Conservation (phyloP, 139 green algal species). For the Micromonas pusilla region DNA sequence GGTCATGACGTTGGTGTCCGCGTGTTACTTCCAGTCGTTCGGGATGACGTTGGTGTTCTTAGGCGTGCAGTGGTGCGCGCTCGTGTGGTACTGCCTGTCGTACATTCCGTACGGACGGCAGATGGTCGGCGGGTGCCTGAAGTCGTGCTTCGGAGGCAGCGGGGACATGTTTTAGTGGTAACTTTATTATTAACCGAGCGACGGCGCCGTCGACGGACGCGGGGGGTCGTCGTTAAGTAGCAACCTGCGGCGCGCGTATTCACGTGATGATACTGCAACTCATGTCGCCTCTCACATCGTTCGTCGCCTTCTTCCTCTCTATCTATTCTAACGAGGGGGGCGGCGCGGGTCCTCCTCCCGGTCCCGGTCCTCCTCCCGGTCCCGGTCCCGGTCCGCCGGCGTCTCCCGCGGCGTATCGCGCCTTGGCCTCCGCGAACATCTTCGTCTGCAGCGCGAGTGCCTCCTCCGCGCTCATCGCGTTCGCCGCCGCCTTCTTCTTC, state of each 20-base stretch:
- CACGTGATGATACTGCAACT: too few species aligned
- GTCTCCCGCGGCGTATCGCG: background rate
- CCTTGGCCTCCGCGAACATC: conserved; percentile 15
- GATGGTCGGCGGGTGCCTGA: background rate
- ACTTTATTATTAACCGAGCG: background rate
- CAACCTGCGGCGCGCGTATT: background rate
- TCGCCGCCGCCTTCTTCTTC: conserved; percentile 22
- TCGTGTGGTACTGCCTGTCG: conserved; percentile 21
- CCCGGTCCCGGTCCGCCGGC: background rate
- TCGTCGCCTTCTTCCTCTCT: too few species aligned
- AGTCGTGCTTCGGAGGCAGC: background rate
- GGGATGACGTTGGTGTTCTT: conserved; percentile 13
- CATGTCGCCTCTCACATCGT: too few species aligned
- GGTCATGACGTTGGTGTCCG: conserved; percentile 20
- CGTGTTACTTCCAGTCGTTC: background rate
- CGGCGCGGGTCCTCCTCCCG: background rate
- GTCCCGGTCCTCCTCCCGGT: background rate
- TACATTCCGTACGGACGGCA: conserved; percentile 15
- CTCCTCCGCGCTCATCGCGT: conserved; percentile 2
- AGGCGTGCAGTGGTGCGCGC: background rate
- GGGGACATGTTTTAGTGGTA: background rate
- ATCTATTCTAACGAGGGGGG: background rate
- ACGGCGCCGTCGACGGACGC: background rate
- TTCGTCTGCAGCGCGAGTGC: conserved; percentile 11
- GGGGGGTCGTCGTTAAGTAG: too few species aligned